Evolutionary conservation across 2,329 filamentous ascomycete genomes (phyloP).

Genomic region (Nemania sp.): DNA sequence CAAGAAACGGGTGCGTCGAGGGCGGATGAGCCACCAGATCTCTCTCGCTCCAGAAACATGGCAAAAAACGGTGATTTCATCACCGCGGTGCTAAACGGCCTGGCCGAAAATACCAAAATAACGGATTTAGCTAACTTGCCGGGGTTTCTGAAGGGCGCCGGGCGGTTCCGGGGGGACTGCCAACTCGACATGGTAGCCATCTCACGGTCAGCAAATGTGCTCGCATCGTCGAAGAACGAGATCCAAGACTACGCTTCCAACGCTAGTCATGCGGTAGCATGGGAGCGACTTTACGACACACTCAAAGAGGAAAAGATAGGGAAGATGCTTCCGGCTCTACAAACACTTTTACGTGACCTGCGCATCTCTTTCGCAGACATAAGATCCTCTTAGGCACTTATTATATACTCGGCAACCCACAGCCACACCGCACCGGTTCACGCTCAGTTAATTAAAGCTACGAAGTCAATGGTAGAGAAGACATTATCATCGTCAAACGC

Average conservation of each 20-base stretch:
- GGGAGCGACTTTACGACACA: constrained; percentile 3
- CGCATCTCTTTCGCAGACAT: not conserved
- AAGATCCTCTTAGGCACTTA: not conserved
- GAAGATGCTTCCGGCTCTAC: constrained; percentile 18
- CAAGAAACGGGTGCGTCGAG: not conserved
- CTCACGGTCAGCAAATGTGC: constrained; percentile 32
- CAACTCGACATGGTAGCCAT: constrained; percentile 45
- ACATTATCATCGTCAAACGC: not conserved
- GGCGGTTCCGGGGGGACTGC: constrained; percentile 37
- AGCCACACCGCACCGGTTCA: not conserved
- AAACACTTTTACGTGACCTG: constrained; percentile 23
- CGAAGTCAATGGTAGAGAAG: not conserved
- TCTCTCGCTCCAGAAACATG: not conserved
- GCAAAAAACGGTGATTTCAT: not conserved
- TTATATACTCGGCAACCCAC: not conserved
- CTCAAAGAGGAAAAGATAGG: constrained; percentile 21
- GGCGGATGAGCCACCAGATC: not conserved
- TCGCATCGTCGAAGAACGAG: constrained; percentile 13
- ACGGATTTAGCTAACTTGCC: constrained; percentile 17
- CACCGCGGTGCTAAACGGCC: constrained; percentile 7
- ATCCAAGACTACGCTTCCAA: no score
- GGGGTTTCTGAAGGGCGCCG: constrained; percentile 29
- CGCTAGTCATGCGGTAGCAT: not conserved
- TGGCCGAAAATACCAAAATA: constrained; percentile 24
- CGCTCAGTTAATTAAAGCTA: not conserved